Base-by-base conservation (phyloP, 2,329 filamentous ascomycete species). In the Lasiodiplodia sp. region DNA sequence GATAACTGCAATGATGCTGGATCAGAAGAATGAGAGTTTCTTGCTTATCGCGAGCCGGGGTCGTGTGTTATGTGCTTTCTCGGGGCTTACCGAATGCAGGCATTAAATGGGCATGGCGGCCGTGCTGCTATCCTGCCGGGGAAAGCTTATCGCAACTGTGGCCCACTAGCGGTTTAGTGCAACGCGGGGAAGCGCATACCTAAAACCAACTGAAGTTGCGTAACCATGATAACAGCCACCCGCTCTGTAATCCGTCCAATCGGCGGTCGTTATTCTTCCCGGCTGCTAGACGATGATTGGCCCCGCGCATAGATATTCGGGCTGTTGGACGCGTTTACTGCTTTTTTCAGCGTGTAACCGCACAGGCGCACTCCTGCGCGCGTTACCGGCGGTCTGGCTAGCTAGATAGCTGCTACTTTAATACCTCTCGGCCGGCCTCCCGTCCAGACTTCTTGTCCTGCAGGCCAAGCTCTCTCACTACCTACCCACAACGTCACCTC, bases 21-120 rank as follows among this genome's bases (percentile, higher is more conserved):
- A 12, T 18, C 8, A 7, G 28, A 28, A 7, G 28, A 28, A 37
- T 37, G 18, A 58, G 55, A 6, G 28, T 28, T 28, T 34, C 25
- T 23, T 89, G 89, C 70, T 57, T 90, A 34, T 80, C 28, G 28
- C 88, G 47, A 86, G 87, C 67, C 77, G 87, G n/a, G 14, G 83
- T 90, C n/a, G 53, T 84, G 83, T 25, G 25, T 25, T 25, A 4
- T 25, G 25, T 25, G 25, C 25, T 23, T 23, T 23, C 25, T 25
- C 2, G 75, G 90, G 1, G 87, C 86, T 0, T 82, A 37, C 57
- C 85, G 18, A 86, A 83, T 66, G 87, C 87, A 6, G 82, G 85
- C 2, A 81, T 80, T 0, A 87, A 87, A 8, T 79, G 87, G 57
- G 57, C 57, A 60, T 38, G 28, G 31, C 37, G 14, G 57, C 21